Conservation (phyloP, 2,329 filamentous ascomycete genomes). For the Colletotrichum tabaci region DNA sequence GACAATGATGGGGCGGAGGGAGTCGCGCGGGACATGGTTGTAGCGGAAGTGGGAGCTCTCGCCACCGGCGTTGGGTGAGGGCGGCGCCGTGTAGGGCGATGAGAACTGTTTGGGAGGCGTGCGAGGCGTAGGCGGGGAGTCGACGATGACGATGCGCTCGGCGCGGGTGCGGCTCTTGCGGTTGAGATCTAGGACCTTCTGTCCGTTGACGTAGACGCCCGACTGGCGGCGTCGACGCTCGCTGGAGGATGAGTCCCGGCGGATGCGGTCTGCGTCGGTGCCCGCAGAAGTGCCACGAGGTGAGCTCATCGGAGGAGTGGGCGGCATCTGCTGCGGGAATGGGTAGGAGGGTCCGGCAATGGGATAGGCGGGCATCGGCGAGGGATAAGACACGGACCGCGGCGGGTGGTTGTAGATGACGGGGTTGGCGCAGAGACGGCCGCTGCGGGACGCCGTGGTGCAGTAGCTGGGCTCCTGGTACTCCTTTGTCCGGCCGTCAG, state of each 20-base stretch:
- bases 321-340: slow-evolving; percentile 54
- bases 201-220: slow-evolving; percentile 56
- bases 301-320: slow-evolving; percentile 53
- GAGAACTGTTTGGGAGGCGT: slow-evolving; percentile 61
- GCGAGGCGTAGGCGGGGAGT: slow-evolving; percentile 61
- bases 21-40: slow-evolving; percentile 40
- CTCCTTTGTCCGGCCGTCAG: slow-evolving; percentile 58
- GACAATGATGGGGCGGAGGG: slow-evolving; percentile 55
- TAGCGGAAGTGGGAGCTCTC: slow-evolving; percentile 45
- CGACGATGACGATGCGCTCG: slow-evolving; percentile 62
- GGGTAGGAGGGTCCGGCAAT: slow-evolving; percentile 50
- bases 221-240: slow-evolving; percentile 51
- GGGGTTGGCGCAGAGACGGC: slow-evolving; percentile 59
- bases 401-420: slow-evolving; percentile 58
- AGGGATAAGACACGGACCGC: slow-evolving; percentile 52
- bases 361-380: slow-evolving; percentile 35
- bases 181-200: slow-evolving; percentile 53
- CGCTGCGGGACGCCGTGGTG: slow-evolving; percentile 55
- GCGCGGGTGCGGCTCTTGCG: slow-evolving; percentile 52
- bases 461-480: slow-evolving; percentile 56
- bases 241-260: slow-evolving; percentile 50
- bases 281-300: slow-evolving; percentile 53
- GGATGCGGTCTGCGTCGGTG: slow-evolving; percentile 55
- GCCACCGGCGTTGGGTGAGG: slow-evolving; percentile 47
- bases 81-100: slow-evolving; percentile 57